A percentile compares a stretch with the other conserved stretches of the same genome.
phyloP scores from a whole-genome alignment of 805 yeast genomes.

The Candida railenensis region DNA sequence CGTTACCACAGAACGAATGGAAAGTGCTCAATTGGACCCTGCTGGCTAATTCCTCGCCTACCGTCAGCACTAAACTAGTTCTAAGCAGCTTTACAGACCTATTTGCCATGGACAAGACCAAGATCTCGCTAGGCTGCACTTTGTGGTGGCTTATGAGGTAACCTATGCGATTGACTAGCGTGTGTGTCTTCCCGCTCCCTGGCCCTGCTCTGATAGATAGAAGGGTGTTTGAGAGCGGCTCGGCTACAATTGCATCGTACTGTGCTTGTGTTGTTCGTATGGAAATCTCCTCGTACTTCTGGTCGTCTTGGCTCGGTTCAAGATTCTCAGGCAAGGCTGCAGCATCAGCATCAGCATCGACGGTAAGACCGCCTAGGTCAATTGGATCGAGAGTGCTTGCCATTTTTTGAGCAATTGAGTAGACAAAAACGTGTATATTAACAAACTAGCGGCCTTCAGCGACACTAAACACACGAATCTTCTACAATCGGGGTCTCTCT shows the following conservation, averaged over 20 bases:
- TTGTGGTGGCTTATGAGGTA: slow-evolving; percentile 37
- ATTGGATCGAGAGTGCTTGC: too few species aligned
- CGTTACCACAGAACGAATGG: slow-evolving; percentile 57
- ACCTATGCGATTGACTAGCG: slow-evolving; percentile 54
- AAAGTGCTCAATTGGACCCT: slow-evolving; percentile 53
- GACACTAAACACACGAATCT: too few species aligned
- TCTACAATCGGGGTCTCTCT: too few species aligned
- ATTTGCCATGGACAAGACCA: slow-evolving; percentile 68
- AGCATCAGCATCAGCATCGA: neutral
- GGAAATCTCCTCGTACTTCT: neutral
- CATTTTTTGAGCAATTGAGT: too few species aligned
- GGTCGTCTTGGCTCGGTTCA: neutral
- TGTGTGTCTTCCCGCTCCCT: slow-evolving; percentile 71
- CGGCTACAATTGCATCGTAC: slow-evolving; percentile 40
- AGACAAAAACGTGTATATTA: too few species aligned
- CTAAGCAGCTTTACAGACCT: slow-evolving; percentile 56
- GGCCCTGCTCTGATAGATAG: slow-evolving; percentile 66
- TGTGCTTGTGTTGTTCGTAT: slow-evolving; percentile 43
- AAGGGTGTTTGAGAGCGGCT: slow-evolving; percentile 37
- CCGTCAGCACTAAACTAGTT: slow-evolving; percentile 23
- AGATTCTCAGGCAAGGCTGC: neutral
- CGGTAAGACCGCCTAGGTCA: too few species aligned
- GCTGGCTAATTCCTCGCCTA: slow-evolving; percentile 32
- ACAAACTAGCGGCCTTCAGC: too few species aligned
- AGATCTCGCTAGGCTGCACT: slow-evolving; percentile 51